Percentiles rank a stretch among this genome's conserved stretches.
Evolutionary conservation across 1,284 basidiomycete species (phyloP).

Genomic region (Microbotryomycetes sp.): DNA sequence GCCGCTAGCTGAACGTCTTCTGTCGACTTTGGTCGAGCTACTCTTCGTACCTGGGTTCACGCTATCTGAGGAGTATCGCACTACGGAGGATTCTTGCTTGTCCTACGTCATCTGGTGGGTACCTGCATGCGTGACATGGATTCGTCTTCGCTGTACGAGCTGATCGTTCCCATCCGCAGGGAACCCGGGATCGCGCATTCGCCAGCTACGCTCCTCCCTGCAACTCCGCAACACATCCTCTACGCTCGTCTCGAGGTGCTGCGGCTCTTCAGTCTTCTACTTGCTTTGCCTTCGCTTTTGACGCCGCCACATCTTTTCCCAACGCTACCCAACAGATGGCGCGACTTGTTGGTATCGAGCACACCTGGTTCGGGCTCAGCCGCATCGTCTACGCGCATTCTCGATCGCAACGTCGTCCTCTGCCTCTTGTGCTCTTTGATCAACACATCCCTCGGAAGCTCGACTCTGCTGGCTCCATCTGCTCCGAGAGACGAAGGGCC

Average conservation of each 20-base stretch:
- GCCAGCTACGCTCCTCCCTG: slow-evolving; percentile 6
- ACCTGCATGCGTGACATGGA: slow-evolving; percentile 2
- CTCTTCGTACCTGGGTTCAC: slow-evolving; percentile 89
- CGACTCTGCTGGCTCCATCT: too few relatives aligned
- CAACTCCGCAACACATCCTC: slow-evolving; percentile 1
- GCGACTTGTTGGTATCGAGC: slow-evolving; percentile 42
- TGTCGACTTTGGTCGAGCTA: slow-evolving; percentile 69
- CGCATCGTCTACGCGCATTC: background rate
- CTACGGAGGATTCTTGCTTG: slow-evolving; percentile 56
- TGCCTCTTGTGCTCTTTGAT: slow-evolving; percentile 82
- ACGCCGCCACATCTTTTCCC: slow-evolving; percentile 64
- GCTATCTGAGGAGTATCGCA: slow-evolving; percentile 65
- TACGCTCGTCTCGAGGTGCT: slow-evolving; percentile 26
- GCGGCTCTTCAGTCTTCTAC: slow-evolving; percentile 63
- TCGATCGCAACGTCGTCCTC: slow-evolving; percentile 43
- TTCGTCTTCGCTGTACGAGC: background rate
- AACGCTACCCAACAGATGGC: slow-evolving; percentile 68
- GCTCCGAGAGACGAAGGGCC: too few relatives aligned
- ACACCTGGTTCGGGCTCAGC: too few relatives aligned
- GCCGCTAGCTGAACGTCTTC: slow-evolving; percentile 67
- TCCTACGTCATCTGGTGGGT: slow-evolving; percentile 74
- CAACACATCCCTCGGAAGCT: slow-evolving; percentile 70
- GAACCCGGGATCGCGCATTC: slow-evolving; percentile 19
- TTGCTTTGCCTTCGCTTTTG: slow-evolving; percentile 65
- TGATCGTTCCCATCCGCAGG: slow-evolving; percentile 3